A percentile compares a stretch with the other conserved stretches of the same genome.
These are phyloP conservation scores for Exophiala viscosa DNA, from an alignment of 2,329 filamentous ascomycete genomes.

Conservation along the genomic window DNA sequence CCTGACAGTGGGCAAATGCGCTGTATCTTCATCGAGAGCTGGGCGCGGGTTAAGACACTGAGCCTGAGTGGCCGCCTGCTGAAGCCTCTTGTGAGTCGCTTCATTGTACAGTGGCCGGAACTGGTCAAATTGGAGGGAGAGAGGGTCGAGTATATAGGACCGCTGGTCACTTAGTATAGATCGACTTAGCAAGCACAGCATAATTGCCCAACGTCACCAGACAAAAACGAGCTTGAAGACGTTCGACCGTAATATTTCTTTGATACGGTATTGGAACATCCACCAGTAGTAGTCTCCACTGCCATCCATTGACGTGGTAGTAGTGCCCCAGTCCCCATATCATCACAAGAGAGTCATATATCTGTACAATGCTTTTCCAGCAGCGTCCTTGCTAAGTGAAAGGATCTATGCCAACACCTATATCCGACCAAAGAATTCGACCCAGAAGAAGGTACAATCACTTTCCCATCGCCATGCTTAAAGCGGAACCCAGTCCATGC, in stretches of 20 bases:
- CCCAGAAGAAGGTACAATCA: too few species aligned
- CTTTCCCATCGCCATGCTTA: too few species aligned
- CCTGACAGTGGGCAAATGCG: conserved; percentile 53
- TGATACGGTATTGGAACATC: background rate
- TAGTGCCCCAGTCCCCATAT: background rate
- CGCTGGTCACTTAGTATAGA: conserved; percentile 18
- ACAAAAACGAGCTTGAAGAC: too few species aligned
- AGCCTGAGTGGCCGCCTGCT: conserved; percentile 83
- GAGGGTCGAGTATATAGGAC: conserved; percentile 24
- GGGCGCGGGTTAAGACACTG: conserved; percentile 76
- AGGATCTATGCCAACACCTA: too few species aligned
- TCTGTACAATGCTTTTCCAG: too few species aligned
- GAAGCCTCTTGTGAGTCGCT: conserved; percentile 66
- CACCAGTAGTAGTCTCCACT: background rate
- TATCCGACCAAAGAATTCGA: too few species aligned
- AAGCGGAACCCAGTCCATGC: too few species aligned
- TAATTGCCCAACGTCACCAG: too few species aligned
- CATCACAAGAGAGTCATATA: too few species aligned
- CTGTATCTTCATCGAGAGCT: conserved; percentile 85
- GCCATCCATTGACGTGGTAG: background rate
- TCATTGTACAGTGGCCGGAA: conserved; percentile 75
- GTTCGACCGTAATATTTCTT: background rate
- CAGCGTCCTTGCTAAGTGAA: too few species aligned
- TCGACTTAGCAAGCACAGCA: background rate
- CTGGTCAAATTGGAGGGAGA: conserved; percentile 45